phyloP scores from a whole-genome alignment of 768 basidiomycete genomes.

The Lepiota brunneoincarnata region DNA sequence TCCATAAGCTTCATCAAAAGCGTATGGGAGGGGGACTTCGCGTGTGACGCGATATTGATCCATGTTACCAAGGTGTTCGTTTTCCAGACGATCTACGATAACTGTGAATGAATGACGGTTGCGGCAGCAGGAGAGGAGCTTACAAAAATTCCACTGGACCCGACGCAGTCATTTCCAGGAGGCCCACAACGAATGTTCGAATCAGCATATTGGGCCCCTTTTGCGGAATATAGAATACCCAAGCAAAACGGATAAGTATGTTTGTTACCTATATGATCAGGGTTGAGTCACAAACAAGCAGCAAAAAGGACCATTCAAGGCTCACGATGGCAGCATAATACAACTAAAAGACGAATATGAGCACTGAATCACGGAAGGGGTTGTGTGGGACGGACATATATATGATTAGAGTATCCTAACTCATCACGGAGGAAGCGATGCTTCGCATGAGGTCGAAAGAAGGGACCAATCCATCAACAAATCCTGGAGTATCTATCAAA shows the following conservation, averaged over 20 bases:
- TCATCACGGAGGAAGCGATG: constrained; percentile 71
- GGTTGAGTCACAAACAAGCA: neutral
- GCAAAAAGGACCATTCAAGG: neutral
- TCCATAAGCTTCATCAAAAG: constrained; percentile 47
- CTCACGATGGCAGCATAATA: constrained; percentile 81
- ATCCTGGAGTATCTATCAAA: constrained; percentile 48
- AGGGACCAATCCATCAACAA: constrained; percentile 92
- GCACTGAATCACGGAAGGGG: neutral
- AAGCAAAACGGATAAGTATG: constrained; percentile 73
- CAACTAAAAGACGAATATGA: constrained; percentile 33
- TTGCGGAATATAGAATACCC: constrained; percentile 74
- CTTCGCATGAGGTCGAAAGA: constrained; percentile 49
- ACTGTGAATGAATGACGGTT: neutral
- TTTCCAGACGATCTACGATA: constrained; percentile 44
- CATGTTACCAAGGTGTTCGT: constrained; percentile 91
- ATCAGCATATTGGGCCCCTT: constrained; percentile 45
- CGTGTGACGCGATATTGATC: constrained; percentile 89
- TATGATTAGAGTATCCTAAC: constrained; percentile 64
- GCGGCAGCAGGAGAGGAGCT: constrained; percentile 24
- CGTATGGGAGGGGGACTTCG: constrained; percentile 83
- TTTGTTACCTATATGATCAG: constrained; percentile 58
- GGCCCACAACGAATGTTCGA: constrained; percentile 63
- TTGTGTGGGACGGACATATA: constrained; percentile 45
- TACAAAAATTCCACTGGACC: constrained; percentile 92
- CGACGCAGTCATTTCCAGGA: constrained; percentile 79